These are phyloP conservation scores for Thyridium curvatum DNA, from an alignment of 2,329 filamentous ascomycete species.

Conservation along the genomic window DNA sequence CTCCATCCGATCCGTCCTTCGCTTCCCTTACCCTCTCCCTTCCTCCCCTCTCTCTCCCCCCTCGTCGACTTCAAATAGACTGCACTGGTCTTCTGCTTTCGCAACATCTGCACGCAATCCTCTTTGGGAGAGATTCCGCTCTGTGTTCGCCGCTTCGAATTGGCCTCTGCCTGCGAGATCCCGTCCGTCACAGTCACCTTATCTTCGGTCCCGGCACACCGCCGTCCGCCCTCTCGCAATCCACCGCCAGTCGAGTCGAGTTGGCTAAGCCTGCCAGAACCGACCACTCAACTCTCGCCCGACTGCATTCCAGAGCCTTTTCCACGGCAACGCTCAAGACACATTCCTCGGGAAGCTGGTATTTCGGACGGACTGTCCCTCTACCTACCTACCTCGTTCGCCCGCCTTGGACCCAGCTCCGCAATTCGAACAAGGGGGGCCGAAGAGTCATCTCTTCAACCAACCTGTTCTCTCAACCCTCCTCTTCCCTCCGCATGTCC, in stretches of 20 bases:
- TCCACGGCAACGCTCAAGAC: too few species aligned
- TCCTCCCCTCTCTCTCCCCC: slow-evolving; percentile 23
- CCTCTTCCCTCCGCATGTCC: slow-evolving; percentile 30
- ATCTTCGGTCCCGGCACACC: slow-evolving; percentile 2
- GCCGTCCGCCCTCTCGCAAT: slow-evolving; percentile 7
- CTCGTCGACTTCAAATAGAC: slow-evolving; percentile 2
- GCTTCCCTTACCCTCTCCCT: slow-evolving; percentile 23
- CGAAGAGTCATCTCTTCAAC: slow-evolving; percentile 43
- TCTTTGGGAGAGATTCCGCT: slow-evolving; percentile 3
- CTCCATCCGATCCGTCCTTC: slow-evolving; percentile 19
- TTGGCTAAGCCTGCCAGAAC: too few species aligned
- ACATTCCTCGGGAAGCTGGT: too few species aligned
- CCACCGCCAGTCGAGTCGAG: too few species aligned
- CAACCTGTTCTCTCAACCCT: slow-evolving; percentile 32
- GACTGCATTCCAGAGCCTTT: too few species aligned
- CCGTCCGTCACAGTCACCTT: slow-evolving; percentile 3
- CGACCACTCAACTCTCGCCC: too few species aligned
- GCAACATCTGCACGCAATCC: slow-evolving; percentile 12
- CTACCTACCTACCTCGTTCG: slow-evolving; percentile 8
- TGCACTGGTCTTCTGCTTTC: neutral
- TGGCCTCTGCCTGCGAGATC: slow-evolving; percentile 9
- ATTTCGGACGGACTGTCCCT: neutral
- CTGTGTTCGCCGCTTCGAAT: slow-evolving; percentile 14
- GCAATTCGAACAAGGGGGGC: slow-evolving; percentile 25
- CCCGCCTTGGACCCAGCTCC: slow-evolving; percentile 9